These are phyloP conservation scores for Immersiella caudata DNA, from an alignment of 495 filamentous ascomycete species.

Conservation along the genomic window DNA sequence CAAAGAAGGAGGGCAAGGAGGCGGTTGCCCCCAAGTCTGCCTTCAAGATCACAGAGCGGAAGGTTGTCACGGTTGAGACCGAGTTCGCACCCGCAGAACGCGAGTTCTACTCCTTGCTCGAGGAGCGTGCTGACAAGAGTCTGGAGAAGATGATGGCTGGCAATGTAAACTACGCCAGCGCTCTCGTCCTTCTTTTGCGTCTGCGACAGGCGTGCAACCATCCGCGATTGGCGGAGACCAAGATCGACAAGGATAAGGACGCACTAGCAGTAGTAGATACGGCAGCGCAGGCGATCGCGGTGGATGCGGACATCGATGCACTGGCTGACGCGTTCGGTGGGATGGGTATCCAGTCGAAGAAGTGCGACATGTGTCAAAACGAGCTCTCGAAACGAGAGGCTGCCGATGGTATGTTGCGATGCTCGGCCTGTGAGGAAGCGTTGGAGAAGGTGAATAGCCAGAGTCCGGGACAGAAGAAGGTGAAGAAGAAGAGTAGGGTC, in stretches of 20 bases:
- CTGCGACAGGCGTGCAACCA: constrained; percentile 95
- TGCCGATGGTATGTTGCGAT: constrained; percentile 56
- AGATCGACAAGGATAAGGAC: constrained; percentile 84
- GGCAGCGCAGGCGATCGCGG: constrained; percentile 48
- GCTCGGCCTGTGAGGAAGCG: constrained; percentile 34
- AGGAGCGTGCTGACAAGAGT: constrained; percentile 79
- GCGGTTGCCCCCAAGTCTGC: constrained; percentile 49
- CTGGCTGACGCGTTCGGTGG: constrained; percentile 84
- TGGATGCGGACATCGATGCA: constrained; percentile 68
- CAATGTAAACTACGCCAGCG: constrained; percentile 58
- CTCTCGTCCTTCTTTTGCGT: constrained; percentile 84
- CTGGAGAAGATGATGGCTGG: constrained; percentile 84
- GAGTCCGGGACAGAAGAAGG: constrained; percentile 40
- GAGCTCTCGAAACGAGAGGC: constrained; percentile 64
- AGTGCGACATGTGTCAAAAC: constrained; percentile 86
- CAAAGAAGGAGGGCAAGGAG: constrained; percentile 54
- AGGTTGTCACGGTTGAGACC: constrained; percentile 76
- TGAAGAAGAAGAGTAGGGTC: constrained; percentile 50
- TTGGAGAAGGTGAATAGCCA: constrained; percentile 42
- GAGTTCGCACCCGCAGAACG: constrained; percentile 80
- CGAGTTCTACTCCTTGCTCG: constrained; percentile 81
- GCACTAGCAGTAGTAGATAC: constrained; percentile 66
- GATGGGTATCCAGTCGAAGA: constrained; percentile 75
- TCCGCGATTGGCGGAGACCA: constrained; percentile 79
- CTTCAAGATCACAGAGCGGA: constrained; percentile 86